Conservation (phyloP, 371 early-diverging fungal species). For the Batkoa obscura region DNA sequence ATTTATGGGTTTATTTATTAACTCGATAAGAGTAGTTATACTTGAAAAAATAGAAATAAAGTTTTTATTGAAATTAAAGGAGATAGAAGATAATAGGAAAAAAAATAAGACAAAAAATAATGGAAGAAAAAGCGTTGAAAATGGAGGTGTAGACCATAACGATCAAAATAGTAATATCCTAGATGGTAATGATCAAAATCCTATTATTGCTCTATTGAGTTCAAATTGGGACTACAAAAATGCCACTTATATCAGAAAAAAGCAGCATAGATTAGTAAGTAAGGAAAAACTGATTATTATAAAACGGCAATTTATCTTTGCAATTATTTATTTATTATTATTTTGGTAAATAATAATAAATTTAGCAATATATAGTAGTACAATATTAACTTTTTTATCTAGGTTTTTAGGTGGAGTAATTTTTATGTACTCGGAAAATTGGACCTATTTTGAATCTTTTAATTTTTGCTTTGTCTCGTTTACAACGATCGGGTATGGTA, state of each 20-base stretch:
- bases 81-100: no score
- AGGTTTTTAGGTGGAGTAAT: constrained; percentile 6
- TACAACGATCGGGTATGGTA: constrained; percentile 7
- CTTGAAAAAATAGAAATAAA: not conserved
- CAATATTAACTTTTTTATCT: not conserved
- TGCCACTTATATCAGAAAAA: not conserved
- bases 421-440: not conserved
- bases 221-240: not conserved
- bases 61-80: not conserved
- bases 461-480: constrained; percentile 8
- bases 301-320: not conserved
- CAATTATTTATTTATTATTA: not conserved
- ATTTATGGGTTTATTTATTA: constrained; percentile 4
- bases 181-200: no score
- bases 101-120: not conserved
- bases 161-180: no score
- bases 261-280: not conserved
- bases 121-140: not conserved
- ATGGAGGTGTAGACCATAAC: no score
- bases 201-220: not conserved
- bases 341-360: constrained; percentile 4
- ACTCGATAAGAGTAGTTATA: not conserved
- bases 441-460: constrained; percentile 5
- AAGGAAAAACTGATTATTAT: not conserved
- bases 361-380: no score